phyloP scores from a whole-genome alignment of 108 stramenopile species.

The Halocafeteria seosinensis region DNA sequence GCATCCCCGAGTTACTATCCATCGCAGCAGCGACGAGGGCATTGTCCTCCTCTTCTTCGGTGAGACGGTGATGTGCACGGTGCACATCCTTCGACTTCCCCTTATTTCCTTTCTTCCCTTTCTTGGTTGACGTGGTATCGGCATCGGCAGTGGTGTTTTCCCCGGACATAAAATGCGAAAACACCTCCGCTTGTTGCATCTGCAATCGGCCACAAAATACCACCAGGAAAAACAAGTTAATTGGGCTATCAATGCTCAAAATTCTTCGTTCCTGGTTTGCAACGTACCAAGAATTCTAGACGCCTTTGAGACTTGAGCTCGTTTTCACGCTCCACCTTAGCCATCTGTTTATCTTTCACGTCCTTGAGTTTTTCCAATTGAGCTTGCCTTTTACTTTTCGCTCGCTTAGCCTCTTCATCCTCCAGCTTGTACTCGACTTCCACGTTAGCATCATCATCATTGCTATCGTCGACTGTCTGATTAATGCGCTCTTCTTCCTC shows the following conservation, averaged over 20 bases:
- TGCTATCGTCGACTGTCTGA: too few relatives aligned
- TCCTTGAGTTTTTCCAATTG: not conserved
- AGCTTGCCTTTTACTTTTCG: too few relatives aligned
- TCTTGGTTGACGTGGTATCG: constrained; percentile 28
- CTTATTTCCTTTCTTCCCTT: constrained; percentile 41
- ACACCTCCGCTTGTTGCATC: constrained; percentile 83
- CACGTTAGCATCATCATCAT: too few relatives aligned
- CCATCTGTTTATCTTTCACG: not conserved
- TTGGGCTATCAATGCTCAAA: too few relatives aligned
- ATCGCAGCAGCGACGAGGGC: constrained; percentile 64
- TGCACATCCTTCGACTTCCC: constrained; percentile 14
- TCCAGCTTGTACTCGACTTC: too few relatives aligned
- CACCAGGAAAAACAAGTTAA: too few relatives aligned
- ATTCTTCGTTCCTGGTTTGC: too few relatives aligned
- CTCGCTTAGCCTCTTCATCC: too few relatives aligned
- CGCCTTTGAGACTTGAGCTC: constrained; percentile 36
- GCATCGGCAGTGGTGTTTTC: constrained; percentile 35
- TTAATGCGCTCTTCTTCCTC: too few relatives aligned
- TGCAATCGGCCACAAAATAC: too few relatives aligned
- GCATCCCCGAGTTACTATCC: constrained; percentile 52
- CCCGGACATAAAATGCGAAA: constrained; percentile 86
- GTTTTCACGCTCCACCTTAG: not conserved
- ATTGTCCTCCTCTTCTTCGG: constrained; percentile 89
- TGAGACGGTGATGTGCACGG: constrained; percentile 42
- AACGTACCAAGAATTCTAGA: too few relatives aligned